These are phyloP conservation scores for Podospora comata DNA, from an alignment of 495 filamentous ascomycete genomes.

Conservation along the genomic window DNA sequence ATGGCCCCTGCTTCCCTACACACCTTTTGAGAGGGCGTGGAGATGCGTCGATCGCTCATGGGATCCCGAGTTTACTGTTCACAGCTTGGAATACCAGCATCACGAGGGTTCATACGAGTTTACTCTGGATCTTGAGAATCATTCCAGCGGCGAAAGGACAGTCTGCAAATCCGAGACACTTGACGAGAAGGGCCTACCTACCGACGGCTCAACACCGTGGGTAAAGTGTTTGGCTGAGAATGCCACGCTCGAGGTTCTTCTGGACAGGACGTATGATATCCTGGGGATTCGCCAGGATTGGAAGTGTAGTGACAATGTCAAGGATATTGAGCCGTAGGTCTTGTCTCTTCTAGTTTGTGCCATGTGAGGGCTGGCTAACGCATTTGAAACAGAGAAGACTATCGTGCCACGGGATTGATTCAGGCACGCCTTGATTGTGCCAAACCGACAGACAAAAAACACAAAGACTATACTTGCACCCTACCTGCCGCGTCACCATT, in stretches of 20 bases:
- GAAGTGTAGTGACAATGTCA: slow-evolving; percentile 22
- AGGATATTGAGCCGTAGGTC: slow-evolving; percentile 22
- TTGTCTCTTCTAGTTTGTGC: too few relatives aligned
- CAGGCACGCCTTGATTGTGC: neutral
- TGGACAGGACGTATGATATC: slow-evolving; percentile 19
- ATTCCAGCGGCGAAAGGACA: slow-evolving; percentile 17
- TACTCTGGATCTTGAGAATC: slow-evolving; percentile 20
- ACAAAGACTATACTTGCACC: slow-evolving; percentile 17
- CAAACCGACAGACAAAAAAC: neutral
- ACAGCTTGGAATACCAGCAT: slow-evolving; percentile 16
- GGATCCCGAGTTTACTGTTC: slow-evolving; percentile 24
- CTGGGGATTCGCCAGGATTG: slow-evolving; percentile 27
- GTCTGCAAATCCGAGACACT: slow-evolving; percentile 13
- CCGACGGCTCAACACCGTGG: slow-evolving; percentile 18
- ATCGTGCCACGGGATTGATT: neutral
- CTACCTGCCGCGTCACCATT: slow-evolving; percentile 9
- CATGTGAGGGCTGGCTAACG: neutral
- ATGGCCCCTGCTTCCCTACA: slow-evolving; percentile 24
- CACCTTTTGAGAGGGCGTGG: slow-evolving; percentile 13
- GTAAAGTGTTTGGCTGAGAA: slow-evolving; percentile 11
- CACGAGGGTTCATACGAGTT: slow-evolving; percentile 18
- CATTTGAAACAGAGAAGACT: neutral
- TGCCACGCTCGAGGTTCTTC: slow-evolving; percentile 13
- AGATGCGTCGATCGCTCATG: slow-evolving; percentile 22
- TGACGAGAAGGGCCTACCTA: slow-evolving; percentile 7